A percentile compares a stretch with the other conserved stretches of the same genome.
phyloP scores from a whole-genome alignment of 768 basidiomycete species.

The Trametes meyenii region DNA sequence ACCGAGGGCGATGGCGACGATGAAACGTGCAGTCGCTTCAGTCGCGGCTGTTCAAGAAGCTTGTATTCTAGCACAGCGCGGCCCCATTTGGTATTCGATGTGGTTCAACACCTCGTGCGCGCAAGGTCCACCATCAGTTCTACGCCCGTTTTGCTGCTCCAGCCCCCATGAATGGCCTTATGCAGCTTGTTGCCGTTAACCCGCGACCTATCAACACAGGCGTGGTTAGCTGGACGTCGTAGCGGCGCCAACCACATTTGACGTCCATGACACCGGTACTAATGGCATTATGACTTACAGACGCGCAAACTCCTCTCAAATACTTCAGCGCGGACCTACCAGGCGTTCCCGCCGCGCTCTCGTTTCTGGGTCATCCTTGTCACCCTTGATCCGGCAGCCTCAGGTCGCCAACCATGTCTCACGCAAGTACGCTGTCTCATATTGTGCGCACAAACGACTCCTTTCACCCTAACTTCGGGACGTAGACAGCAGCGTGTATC shows the following conservation, averaged over 20 bases:
- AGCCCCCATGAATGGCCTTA: background rate
- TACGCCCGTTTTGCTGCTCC: background rate
- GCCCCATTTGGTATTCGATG: slow-evolving; percentile 4
- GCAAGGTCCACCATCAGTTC: background rate
- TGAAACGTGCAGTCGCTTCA: background rate
- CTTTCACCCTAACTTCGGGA: background rate
- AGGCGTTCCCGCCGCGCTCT: too few species aligned
- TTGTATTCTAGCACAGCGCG: background rate
- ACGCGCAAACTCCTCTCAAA: too few species aligned
- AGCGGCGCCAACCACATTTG: too few species aligned
- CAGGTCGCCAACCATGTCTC: background rate
- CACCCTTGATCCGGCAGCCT: background rate
- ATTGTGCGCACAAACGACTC: background rate
- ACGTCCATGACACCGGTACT: too few species aligned
- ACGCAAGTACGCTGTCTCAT: background rate
- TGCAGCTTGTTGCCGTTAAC: background rate
- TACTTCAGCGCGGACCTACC: too few species aligned
- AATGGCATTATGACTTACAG: too few species aligned
- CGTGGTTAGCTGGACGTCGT: too few species aligned
- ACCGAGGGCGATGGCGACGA: background rate
- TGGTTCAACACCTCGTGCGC: slow-evolving; percentile 10
- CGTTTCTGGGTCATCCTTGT: background rate
- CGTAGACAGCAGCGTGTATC: background rate
- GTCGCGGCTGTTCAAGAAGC: background rate
- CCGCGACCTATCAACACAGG: background rate